Evolutionary conservation across 495 filamentous ascomycete genomes (phyloP).

Genomic region (Hyphodiscus hymeniophilus): DNA sequence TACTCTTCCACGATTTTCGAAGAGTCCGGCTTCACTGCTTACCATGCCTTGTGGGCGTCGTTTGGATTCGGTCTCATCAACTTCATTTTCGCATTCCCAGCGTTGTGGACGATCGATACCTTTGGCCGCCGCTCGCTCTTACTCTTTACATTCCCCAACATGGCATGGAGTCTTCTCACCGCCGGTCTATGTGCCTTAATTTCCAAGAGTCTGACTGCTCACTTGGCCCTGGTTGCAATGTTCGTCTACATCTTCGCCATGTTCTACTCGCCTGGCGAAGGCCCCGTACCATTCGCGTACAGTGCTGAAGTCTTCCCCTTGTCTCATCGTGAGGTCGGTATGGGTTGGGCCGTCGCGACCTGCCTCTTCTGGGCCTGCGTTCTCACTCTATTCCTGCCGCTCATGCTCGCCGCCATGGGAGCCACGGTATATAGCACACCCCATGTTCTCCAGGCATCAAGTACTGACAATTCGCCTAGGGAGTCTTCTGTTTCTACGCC

Average conservation of each 20-base stretch:
- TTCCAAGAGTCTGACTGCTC: constrained; percentile 35
- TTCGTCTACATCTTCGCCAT: constrained; percentile 64
- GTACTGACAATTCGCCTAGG: too few species aligned
- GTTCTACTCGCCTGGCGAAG: constrained; percentile 71
- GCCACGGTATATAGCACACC: constrained; percentile 43
- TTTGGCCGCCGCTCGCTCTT: constrained; percentile 69
- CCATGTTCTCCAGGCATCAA: too few species aligned
- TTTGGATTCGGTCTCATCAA: constrained; percentile 71
- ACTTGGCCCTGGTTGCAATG: constrained; percentile 54
- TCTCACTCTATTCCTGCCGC: constrained; percentile 57
- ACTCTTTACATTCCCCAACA: constrained; percentile 77
- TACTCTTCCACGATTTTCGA: constrained; percentile 70
- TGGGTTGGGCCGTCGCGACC: constrained; percentile 64
- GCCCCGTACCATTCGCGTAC: constrained; percentile 75
- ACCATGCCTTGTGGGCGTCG: constrained; percentile 43
- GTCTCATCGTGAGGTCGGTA: constrained; percentile 64
- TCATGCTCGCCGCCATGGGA: constrained; percentile 38
- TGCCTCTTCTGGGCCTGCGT: constrained; percentile 59
- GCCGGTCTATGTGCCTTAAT: constrained; percentile 66
- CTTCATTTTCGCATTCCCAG: constrained; percentile 76
- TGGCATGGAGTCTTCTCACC: constrained; percentile 66
- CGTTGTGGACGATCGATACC: constrained; percentile 77
- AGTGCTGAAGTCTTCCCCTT: constrained; percentile 70
- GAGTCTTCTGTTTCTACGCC: constrained; percentile 50
- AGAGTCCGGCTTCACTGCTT: constrained; percentile 48